Base-by-base conservation (phyloP, 2,329 filamentous ascomycete species). In the Hypomyces rosellus region DNA sequence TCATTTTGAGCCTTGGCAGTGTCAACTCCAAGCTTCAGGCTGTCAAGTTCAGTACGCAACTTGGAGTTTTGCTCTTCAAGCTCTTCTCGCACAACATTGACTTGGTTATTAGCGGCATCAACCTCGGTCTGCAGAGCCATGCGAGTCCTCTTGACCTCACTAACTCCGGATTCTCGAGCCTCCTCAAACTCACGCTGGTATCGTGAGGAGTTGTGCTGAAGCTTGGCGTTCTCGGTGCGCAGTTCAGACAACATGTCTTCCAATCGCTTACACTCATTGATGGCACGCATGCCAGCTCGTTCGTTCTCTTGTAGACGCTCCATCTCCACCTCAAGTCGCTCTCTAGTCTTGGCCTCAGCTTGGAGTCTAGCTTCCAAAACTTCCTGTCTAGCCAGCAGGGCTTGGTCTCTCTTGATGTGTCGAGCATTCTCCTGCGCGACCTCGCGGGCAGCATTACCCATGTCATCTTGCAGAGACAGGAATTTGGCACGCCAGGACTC, bases 401-500 rank as follows among this genome's bases (percentile, higher is more conserved):
- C 84, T 58, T 88, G 83, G 64, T 95, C 88, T 64, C 86, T 86
- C 69, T 87, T 86, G 60, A 83, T 82, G 70, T 87, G 91, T 34
- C 80, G 77, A 30, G 86, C 82, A 63, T 91, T 92, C 63, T 97
- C 91, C 60, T 88, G 83, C 18, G 86, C 84, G 54, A 96, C 83
- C 54, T 95, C 86, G 43, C 82, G 82, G 48, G 88, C 85, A 45
- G 89, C 88, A 50, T 76, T 76, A 33, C 84, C 80, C 85, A 97
- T 92, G 59, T 96, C 89, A 55, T 89, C 81, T 68, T 97, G 91
- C 37, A 99, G 74, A 53, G 83, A 83, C 59, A 92, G 82, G 61
- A 96, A 87, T 68, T 93, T 95, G 65, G 76, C 75, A 57, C 89
- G 85, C 80, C 95, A 91, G 54, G 78, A 83, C 64, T 96, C 89